phyloP scores from a whole-genome alignment of 768 basidiomycete genomes.

The Pulveroboletus sp. region DNA sequence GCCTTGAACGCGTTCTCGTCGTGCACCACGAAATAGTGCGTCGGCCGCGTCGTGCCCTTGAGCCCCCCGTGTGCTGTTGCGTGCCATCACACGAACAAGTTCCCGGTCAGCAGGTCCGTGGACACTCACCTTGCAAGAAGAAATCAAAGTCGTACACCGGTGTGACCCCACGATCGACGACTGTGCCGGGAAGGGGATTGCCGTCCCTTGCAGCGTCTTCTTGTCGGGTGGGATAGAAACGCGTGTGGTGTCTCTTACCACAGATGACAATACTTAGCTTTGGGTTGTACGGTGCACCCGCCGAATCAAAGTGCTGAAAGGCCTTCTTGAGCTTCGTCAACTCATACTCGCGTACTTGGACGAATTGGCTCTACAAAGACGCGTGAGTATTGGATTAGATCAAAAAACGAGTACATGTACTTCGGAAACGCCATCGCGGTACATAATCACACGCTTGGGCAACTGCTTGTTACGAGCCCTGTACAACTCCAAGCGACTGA shows the following conservation, averaged over 20 bases:
- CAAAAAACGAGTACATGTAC: slow-evolving; percentile 33
- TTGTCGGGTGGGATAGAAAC: slow-evolving; percentile 48
- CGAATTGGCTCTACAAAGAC: slow-evolving; percentile 43
- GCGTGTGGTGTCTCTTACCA: slow-evolving; percentile 55
- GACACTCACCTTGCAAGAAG: slow-evolving; percentile 44
- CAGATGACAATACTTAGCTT: slow-evolving; percentile 54
- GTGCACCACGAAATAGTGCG: slow-evolving; percentile 54
- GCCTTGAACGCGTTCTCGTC: slow-evolving; percentile 51
- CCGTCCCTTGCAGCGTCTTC: slow-evolving; percentile 40
- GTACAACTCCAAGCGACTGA: slow-evolving; percentile 43
- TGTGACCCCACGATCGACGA: slow-evolving; percentile 55
- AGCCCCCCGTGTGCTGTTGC: slow-evolving; percentile 39
- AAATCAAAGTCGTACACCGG: slow-evolving; percentile 55
- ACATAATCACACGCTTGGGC: slow-evolving; percentile 46
- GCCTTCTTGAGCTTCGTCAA: slow-evolving; percentile 39
- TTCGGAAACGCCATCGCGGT: slow-evolving; percentile 78
- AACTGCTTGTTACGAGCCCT: slow-evolving; percentile 32
- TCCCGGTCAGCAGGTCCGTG: not conserved
- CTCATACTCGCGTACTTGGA: slow-evolving; percentile 42
- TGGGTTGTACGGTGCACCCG: slow-evolving; percentile 38
- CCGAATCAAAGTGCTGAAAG: slow-evolving; percentile 36
- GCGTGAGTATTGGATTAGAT: not conserved
- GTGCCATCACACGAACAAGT: not conserved
- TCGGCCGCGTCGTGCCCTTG: slow-evolving; percentile 45
- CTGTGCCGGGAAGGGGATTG: slow-evolving; percentile 52